Evolutionary conservation across 163 green algal species (phyloP).

Genomic region (Scenedesmus sp.): DNA sequence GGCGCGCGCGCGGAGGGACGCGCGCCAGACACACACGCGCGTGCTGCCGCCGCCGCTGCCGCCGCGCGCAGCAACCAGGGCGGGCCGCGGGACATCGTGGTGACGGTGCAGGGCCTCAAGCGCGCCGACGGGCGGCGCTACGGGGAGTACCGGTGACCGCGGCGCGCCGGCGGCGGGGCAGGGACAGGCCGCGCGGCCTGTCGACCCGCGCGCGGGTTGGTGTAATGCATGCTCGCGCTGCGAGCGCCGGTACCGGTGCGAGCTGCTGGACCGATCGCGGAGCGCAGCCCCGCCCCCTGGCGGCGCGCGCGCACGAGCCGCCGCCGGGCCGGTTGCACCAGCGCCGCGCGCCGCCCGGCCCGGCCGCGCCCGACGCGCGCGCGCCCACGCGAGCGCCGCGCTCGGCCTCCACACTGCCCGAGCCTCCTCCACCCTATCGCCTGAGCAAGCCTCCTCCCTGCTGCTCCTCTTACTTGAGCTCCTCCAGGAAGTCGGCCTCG

Average conservation of each 20-base stretch:
- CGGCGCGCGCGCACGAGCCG: too few relatives aligned
- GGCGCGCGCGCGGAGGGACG: too few relatives aligned
- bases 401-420: background rate
- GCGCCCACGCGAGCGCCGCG: too few relatives aligned
- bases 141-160: conserved; percentile 18
- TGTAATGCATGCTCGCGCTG: too few relatives aligned
- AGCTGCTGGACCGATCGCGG: too few relatives aligned
- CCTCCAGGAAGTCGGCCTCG: conserved; percentile 45
- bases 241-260: too few relatives aligned
- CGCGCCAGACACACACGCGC: background rate
- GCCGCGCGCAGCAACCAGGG: conserved; percentile 80
- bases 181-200: too few relatives aligned
- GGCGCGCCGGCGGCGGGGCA: background rate
- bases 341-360: too few relatives aligned
- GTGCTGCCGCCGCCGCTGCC: conserved; percentile 54
- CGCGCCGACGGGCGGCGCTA: conserved; percentile 72
- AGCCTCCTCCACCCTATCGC: too few relatives aligned
- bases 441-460: too few relatives aligned
- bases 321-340: background rate
- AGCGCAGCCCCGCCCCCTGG: too few relatives aligned
- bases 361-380: background rate
- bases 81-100: conserved; percentile 70
- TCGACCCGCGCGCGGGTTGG: too few relatives aligned
- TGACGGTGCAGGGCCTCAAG: conserved; percentile 89
- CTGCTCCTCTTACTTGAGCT: conserved; percentile 4